Percentiles rank a stretch among this genome's conserved stretches.
Evolutionary conservation across 1,284 basidiomycete species (phyloP).

Genomic region (Trichosporon asahii): DNA sequence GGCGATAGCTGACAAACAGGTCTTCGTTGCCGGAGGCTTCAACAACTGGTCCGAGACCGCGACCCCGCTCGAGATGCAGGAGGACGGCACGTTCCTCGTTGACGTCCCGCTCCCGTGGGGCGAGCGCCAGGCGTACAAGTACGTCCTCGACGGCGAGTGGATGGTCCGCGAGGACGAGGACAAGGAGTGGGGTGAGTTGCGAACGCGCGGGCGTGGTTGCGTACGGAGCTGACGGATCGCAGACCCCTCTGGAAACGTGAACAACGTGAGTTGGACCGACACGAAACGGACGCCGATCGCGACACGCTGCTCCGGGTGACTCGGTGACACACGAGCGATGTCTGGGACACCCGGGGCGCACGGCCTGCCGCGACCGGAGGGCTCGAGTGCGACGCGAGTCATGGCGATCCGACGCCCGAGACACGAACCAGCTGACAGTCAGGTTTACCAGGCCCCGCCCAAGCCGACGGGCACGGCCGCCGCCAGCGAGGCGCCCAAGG

Average conservation of each 20-base stretch:
- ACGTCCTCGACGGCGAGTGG: slow-evolving; percentile 53
- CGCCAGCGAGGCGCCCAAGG: neutral
- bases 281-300: neutral
- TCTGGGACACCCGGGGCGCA: slow-evolving; percentile 9
- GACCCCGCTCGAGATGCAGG: slow-evolving; percentile 41
- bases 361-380: slow-evolving; percentile 9
- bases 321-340: slow-evolving; percentile 10
- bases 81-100: slow-evolving; percentile 42
- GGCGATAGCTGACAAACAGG: slow-evolving; percentile 26
- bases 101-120: slow-evolving; percentile 45
- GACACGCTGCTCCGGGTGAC: slow-evolving; percentile 1
- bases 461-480: slow-evolving; percentile 15
- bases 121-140: slow-evolving; percentile 52
- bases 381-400: neutral
- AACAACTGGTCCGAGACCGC: slow-evolving; percentile 49
- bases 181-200: slow-evolving; percentile 50
- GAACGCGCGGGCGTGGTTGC: slow-evolving; percentile 24
- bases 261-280: slow-evolving; percentile 39
- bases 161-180: slow-evolving; percentile 52
- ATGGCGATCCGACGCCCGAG: neutral
- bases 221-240: neutral
- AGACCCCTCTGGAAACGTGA: slow-evolving; percentile 53
- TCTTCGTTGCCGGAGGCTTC: slow-evolving; percentile 49
- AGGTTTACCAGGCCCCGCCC: slow-evolving; percentile 15
- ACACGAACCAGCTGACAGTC: neutral